Evolutionary conservation across 140 eudicot species (phyloP), one percentile per base, ranked within the genome.

Genomic region (Cichorium intybus): DNA sequence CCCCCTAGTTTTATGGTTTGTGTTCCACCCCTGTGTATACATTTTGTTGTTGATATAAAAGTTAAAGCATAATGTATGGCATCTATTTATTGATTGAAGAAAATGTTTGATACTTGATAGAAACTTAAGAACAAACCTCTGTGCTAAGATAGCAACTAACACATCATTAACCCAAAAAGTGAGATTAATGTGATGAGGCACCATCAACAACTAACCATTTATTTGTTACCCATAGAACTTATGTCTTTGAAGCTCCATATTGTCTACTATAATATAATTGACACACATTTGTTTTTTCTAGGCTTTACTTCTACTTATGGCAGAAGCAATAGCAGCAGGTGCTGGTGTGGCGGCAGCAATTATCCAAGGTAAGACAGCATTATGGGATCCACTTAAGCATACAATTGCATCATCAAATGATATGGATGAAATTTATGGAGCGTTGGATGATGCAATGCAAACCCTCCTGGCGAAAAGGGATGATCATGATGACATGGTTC

Each of bases 371-470:
- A 68, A 56, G 56, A 10, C 34, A 0, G 24, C 55, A 50, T 5
- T 68, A 16, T 68, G 73, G 73, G 73, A 68, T 4, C 73, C 73
- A 56, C 73, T 68, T 16, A 68, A 68, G 56, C 41, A 28, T 16
- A 68, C 45, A 43, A 35, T 68, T 23, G 64, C 29, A 35, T 68
- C 18, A 35, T 68, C 73, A 24, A 68, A 55, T 10, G 64, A 68
- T 56, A 68, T 68, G 64, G 64, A 55, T 9, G 55, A 68, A 54
- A 39, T 54, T 10, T 12, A 68, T 12, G 29, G 14, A 6, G 27
- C 64, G 4, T 17, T 68, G 41, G 45, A 15, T 24, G 73, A 54
- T 6, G 73, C 64, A 43, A 53, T 68, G 64, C 18, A 24, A 15
- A 68, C 46, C 3, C 64, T 68, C 10, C 4, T 55, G 23, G 55